Base-by-base conservation (phyloP, 2,329 filamentous ascomycete genomes). In the Torrubiellomyces zombiae region DNA sequence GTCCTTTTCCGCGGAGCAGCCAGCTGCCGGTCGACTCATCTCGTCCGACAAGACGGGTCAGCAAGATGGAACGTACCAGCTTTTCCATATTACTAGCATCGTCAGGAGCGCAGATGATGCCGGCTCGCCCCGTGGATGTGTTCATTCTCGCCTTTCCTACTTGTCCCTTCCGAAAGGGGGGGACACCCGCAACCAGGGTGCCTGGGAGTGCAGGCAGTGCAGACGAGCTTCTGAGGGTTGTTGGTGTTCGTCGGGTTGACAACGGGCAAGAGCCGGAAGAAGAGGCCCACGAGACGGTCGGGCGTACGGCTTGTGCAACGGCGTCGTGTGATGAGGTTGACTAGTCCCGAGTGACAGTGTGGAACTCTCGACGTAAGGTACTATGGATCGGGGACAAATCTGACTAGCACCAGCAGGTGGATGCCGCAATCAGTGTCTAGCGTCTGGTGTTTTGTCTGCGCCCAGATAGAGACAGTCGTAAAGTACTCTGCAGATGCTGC, bases 1-100 rank as follows among this genome's bases (percentile, higher is more conserved):
- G 16, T 13, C n/a, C n/a, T n/a, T n/a, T n/a, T n/a, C n/a, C n/a
- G 18, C 4, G n/a, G 20, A 18, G 18, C 6, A 16, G 21, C 14
- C 11, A 16, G 17, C 18, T 21, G 14, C 23, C 21, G 14, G 21
- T 20, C 22, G 7, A 20, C 14, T 22, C 6, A 24, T 11, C 10
- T n/a, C 10, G 14, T 12, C 13, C n/a, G 15, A 10, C 14, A 10
- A 8, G 9, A 17, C 11, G 8, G 15, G 22, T 7, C 12, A 9
- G 15, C 6, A 24, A 12, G 21, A 14, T 15, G 10, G 10, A n/a
- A 55, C 63, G 57, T 59, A 74, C 68, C 55, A 73, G 54, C 43
- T 60, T 63, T 36, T 67, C 63, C 55, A 73, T 60, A 38, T 48
- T 55, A 32, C 53, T 55, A 33, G 55, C 60, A 48, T 61, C 58